Base-by-base conservation (phyloP, 2,329 filamentous ascomycete species). In the Gaeumannomyces tritici region DNA sequence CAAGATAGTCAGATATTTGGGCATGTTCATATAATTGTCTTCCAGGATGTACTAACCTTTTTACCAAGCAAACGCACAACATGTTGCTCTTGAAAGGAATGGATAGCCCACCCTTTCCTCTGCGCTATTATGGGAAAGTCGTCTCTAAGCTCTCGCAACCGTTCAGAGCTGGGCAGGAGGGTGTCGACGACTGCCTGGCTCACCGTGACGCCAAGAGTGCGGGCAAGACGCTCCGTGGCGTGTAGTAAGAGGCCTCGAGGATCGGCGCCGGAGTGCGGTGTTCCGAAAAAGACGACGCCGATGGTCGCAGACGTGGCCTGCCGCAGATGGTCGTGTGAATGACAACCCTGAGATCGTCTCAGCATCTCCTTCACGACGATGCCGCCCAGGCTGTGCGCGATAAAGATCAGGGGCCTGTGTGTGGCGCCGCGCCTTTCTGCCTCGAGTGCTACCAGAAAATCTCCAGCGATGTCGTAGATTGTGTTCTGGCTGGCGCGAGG, bases 21-120 rank as follows among this genome's bases (percentile, higher is more conserved):
- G n/a, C n/a, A n/a, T n/a, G n/a, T n/a, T n/a, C n/a, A 5, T 12
- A 35, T 18, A 18, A 42, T 42, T 5, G 7, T 18, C 11, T 4
- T 5, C 35, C 18, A 4, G 35, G 35, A 18, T 18, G 7, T 13
- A 57, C 27, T 26, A 21, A 57, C 55, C 21, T 57, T 57, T 9
- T 29, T 31, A 11, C 55, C 55, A 13, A 57, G 18, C 59, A 1
- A 65, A 59, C 3, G 13, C 2, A 65, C 62, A 11, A 62, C 64
- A 1, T 63, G 58, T 64, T 72, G 64, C 62, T 75, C 72, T 59
- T 75, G 70, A 56, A 75, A 75, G 0, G 71, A 73, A 62, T 75
- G 67, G 13, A 75, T 65, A 7, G 63, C 55, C 72, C 71, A 74
- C 0, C 65, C 61, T n/a, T 68, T 65, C 55, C 71, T 62, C 11